Evolutionary conservation across 345 rosid species (phyloP), one percentile per base, ranked within the genome.

Genomic region (Arabis hirsuta): DNA sequence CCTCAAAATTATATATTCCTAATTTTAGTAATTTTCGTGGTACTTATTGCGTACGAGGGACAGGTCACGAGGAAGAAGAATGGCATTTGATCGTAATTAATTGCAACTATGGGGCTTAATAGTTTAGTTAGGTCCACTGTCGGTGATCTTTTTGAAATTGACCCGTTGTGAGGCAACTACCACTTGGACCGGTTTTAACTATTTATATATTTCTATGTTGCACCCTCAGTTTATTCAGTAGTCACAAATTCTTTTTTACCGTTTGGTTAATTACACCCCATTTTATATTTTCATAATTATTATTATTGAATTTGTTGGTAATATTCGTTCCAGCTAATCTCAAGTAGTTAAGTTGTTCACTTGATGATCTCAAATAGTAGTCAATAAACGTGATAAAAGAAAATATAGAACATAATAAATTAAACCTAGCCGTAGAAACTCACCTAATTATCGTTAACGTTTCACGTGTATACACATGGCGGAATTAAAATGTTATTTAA

Each of bases 111-210:
- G n/a, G 34, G 80, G 44, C 56, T 58, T 56, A n/a, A 2, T 65
- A 3, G 4, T 47, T 47, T 13, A 0, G 52, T 55, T 70, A 64
- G 62, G 55, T 63, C 47, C 7, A 76, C 76, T 65, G 80, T 76
- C 80, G 80, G 76, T 65, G 76, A 32, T 12, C 76, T 64, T 66
- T 71, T 26, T 19, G 34, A 75, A 38, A 75, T 43, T 4, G 48
- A 67, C 69, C 67, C 67, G 71, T 69, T 76, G 76, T 14, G 71
- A 76, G 72, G 39, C 80, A 71, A 77, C 80, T 65, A 71, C 62
- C 76, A 5, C 10, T 11, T 11, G 43, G 67, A 22, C 76, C 76
- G 16, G 8, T 58, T 69, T 64, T 36, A 8, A 10, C 34, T 46
- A 55, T 48, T 64, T 58, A 41, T 27, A 69, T 39, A 64, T 70